Evolutionary conservation across 2,329 filamentous ascomycete genomes (phyloP).

Genomic region (Aspergillus sojae): DNA sequence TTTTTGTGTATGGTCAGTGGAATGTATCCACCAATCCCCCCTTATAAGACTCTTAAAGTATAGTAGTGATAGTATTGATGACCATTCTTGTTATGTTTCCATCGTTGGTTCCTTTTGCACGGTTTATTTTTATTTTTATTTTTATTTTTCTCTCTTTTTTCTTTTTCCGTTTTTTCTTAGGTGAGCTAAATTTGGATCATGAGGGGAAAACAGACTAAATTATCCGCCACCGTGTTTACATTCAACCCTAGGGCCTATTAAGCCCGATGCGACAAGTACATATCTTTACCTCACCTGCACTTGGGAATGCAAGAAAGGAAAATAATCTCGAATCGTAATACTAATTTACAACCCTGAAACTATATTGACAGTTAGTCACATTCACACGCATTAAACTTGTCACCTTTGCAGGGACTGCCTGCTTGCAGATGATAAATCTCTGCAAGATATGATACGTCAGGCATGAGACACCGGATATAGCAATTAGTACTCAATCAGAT

Average conservation of each 20-base stretch:
- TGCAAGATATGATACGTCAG: not conserved
- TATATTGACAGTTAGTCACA: not conserved
- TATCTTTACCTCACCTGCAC: not conserved
- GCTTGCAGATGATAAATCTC: not conserved
- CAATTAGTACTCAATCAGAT: not conserved
- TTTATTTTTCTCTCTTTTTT: not conserved
- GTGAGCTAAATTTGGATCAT: constrained; percentile 1
- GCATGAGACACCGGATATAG: not conserved
- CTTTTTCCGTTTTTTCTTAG: not conserved
- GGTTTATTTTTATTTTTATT: not conserved
- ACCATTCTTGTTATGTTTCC: not conserved
- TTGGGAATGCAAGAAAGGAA: not conserved
- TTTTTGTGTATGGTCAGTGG: not conserved
- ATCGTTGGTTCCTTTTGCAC: not conserved
- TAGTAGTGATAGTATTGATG: not conserved
- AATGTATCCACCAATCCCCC: not conserved
- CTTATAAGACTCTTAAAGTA: not conserved
- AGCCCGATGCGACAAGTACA: not conserved
- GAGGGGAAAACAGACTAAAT: not conserved
- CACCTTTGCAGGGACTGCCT: not conserved
- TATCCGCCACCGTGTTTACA: not conserved
- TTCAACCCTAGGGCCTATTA: not conserved
- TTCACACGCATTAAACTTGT: not conserved
- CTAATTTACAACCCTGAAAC: not conserved
- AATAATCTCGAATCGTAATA: not conserved